These are phyloP conservation scores for Fusarium goolgardi DNA, from an alignment of 2,329 filamentous ascomycete species.

Conservation along the genomic window DNA sequence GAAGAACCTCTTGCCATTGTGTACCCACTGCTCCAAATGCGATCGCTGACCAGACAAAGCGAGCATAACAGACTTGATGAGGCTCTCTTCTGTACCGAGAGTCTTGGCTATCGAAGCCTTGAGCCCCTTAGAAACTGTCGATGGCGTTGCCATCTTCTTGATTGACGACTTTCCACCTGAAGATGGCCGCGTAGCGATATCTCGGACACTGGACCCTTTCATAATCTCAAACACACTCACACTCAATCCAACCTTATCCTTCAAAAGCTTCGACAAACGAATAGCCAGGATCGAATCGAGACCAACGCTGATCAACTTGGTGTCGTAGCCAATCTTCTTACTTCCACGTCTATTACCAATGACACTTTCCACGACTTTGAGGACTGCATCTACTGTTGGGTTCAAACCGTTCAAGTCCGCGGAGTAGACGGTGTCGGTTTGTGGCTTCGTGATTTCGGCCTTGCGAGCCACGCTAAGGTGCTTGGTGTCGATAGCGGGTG, in stretches of 20 bases:
- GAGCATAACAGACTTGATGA: conserved; percentile 3
- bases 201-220: conserved; percentile 7
- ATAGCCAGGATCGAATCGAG: conserved; percentile 31
- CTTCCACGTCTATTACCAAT: conserved; percentile 1
- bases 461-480: not conserved
- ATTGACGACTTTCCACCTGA: not conserved
- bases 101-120: not conserved
- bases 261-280: conserved; percentile 27
- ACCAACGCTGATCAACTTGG: conserved; percentile 15
- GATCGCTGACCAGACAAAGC: conserved; percentile 6
- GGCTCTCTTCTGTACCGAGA: not conserved
- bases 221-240: conserved; percentile 27
- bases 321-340: conserved; percentile 11
- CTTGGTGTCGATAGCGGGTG: not conserved
- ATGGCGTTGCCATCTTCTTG: not conserved
- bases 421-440: fast-evolving
- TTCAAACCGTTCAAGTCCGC: not conserved
- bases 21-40: conserved; percentile 27
- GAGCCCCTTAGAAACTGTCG: not conserved
- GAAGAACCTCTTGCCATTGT: conserved; percentile 27
- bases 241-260: conserved; percentile 1
- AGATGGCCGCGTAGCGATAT: not conserved
- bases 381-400: not conserved
- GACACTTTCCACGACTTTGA: conserved; percentile 8
- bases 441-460: not conserved